These are phyloP conservation scores for Alloteropsis semialata DNA, from an alignment of 176 grass and related monocot species.

Conservation along the genomic window DNA sequence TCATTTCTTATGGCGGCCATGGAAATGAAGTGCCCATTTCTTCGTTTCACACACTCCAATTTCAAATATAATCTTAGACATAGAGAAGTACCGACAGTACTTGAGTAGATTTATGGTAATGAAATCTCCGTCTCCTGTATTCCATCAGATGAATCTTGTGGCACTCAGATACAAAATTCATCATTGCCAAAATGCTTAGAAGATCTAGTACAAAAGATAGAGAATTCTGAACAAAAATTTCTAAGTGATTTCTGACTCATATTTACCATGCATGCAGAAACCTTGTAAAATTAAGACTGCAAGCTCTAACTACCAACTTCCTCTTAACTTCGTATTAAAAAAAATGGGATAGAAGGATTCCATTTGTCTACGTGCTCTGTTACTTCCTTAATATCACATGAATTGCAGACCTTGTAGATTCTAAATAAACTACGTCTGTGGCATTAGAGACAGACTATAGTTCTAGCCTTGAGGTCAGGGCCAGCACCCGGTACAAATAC, in stretches of 20 bases:
- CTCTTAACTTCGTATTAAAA: neutral
- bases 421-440: conserved; percentile 1
- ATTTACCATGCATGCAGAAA: neutral
- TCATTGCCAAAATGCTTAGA: neutral
- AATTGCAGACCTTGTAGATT: conserved; percentile 1
- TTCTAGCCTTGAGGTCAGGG: neutral
- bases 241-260: neutral
- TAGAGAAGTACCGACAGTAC: neutral
- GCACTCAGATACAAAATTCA: neutral
- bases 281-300: neutral
- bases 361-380: neutral
- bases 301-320: neutral
- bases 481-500: neutral
- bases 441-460: neutral
- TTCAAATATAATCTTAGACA: conserved; percentile 10
- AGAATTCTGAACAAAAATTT: neutral
- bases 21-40: conserved; percentile 25
- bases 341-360: neutral
- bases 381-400: conserved; percentile 24
- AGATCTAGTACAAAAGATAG: neutral
- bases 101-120: neutral
- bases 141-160: neutral
- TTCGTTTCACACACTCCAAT: conserved; percentile 26
- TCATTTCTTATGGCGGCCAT: conserved; percentile 27
- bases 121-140: neutral